Evolutionary conservation across 2,329 filamentous ascomycete genomes (phyloP).

Genomic region (Colletotrichum eremochloae): DNA sequence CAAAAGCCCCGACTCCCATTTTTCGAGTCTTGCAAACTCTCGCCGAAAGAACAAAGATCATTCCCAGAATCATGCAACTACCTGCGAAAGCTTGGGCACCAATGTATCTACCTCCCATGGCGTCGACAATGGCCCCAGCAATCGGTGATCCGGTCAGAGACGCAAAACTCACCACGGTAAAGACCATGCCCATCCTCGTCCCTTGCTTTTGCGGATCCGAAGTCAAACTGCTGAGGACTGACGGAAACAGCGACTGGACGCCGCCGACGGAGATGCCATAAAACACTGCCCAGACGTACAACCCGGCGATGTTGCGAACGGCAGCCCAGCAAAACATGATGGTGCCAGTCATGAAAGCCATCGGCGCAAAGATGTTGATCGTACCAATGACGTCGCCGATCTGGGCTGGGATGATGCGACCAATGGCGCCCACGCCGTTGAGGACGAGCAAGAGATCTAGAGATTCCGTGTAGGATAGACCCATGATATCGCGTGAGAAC

Average conservation of each 20-base stretch:
- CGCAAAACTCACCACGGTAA: conserved; percentile 56
- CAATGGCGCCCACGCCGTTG: conserved; percentile 65
- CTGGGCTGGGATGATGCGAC: conserved; percentile 62
- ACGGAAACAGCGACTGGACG: conserved; percentile 51
- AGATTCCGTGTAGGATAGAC: conserved; percentile 48
- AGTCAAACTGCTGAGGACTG: conserved; percentile 56
- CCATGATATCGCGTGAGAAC: conserved; percentile 59
- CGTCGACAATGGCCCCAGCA: conserved; percentile 49
- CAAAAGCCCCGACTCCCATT: conserved; percentile 20
- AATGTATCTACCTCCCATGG: conserved; percentile 43
- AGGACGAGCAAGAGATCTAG: conserved; percentile 63
- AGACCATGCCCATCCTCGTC: conserved; percentile 59
- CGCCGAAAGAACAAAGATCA: conserved; percentile 38
- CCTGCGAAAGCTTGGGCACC: conserved; percentile 45
- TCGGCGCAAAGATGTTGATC: conserved; percentile 63
- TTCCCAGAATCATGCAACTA: conserved; percentile 37
- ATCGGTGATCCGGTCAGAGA: conserved; percentile 57
- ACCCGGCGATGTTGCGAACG: conserved; percentile 44
- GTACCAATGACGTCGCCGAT: conserved; percentile 64
- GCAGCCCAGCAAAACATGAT: conserved; percentile 50
- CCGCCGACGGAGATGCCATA: conserved; percentile 49
- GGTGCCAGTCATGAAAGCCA: conserved; percentile 44
- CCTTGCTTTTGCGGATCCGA: conserved; percentile 57
- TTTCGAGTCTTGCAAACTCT: conserved; percentile 39
- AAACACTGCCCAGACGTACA: conserved; percentile 49